These are phyloP conservation scores for Didymella lethalis DNA, from an alignment of 2,329 filamentous ascomycete genomes.

Conservation along the genomic window DNA sequence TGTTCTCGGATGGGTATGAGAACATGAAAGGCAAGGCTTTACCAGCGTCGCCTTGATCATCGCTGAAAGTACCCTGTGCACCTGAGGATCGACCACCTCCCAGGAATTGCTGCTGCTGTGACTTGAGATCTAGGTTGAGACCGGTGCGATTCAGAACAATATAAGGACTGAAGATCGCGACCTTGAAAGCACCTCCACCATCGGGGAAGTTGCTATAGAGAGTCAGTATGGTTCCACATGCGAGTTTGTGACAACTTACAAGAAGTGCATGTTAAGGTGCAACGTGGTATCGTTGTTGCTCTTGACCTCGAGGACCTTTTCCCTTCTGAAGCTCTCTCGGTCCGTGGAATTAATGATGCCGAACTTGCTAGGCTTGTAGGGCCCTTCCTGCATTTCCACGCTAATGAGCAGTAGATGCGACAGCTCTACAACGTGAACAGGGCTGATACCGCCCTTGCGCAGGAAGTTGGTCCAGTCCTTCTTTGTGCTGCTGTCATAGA, in stretches of 20 bases:
- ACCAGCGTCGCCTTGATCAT: conserved; percentile 65
- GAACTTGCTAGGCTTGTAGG: conserved; percentile 94
- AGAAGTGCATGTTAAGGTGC: conserved; percentile 88
- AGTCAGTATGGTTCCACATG: conserved; percentile 25
- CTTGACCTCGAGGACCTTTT: conserved; percentile 80
- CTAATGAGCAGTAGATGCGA: conserved; percentile 92
- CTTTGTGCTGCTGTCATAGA: conserved; percentile 98
- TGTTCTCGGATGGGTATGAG: conserved; percentile 86
- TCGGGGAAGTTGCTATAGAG: conserved; percentile 72
- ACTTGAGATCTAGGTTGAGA: conserved; percentile 83
- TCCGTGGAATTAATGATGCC: conserved; percentile 93
- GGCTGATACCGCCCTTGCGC: conserved; percentile 93
- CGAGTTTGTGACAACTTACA: conserved; percentile 54
- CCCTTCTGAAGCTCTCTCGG: conserved; percentile 86
- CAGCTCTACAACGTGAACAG: conserved; percentile 94
- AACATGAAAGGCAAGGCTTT: conserved; percentile 95
- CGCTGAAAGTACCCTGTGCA: conserved; percentile 71
- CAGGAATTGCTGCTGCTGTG: conserved; percentile 67
- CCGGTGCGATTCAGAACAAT: conserved; percentile 96
- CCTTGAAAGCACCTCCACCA: conserved; percentile 93
- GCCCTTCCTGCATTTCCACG: conserved; percentile 94
- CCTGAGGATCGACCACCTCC: conserved; percentile 69
- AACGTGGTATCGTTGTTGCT: conserved; percentile 83
- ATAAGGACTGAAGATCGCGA: conserved; percentile 94
- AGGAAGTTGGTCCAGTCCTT: conserved; percentile 99